Evolutionary conservation across 306 rosid species (phyloP).

Genomic region (Cotoneaster glaucophyllus): DNA sequence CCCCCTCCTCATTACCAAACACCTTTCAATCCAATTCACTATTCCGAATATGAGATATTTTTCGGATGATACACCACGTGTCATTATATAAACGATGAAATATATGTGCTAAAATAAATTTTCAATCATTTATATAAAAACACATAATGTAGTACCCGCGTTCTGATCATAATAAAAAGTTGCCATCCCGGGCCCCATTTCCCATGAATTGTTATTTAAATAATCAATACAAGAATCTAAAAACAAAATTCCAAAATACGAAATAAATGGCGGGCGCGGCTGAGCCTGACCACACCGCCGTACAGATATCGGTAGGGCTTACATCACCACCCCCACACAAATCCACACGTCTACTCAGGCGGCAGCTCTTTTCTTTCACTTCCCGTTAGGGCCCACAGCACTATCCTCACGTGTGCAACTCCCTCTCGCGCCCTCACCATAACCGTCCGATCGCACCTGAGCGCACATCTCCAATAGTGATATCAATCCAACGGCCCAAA

Average conservation of each 20-base stretch:
- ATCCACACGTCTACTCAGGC: constrained; percentile 64
- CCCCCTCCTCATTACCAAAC: constrained; percentile 11
- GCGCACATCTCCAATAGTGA: neutral
- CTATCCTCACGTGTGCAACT: constrained; percentile 1
- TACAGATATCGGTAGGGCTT: constrained; percentile 49
- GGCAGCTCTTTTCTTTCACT: constrained; percentile 51
- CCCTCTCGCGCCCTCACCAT: neutral
- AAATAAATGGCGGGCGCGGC: constrained; percentile 40
- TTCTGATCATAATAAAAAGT: accelerated
- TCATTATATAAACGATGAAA: accelerated
- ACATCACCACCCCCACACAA: constrained; percentile 33
- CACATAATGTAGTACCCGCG: accelerated
- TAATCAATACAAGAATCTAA: neutral
- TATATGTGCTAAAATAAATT: too few species aligned
- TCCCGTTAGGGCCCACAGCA: constrained; percentile 13
- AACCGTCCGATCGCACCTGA: constrained; percentile 17
- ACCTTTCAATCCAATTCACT: too few species aligned
- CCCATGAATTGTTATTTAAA: neutral
- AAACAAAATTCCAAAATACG: neutral
- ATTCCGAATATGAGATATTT: too few species aligned
- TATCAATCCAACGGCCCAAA: constrained; percentile 28
- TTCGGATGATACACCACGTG: accelerated
- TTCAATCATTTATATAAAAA: accelerated
- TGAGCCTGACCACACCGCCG: constrained; percentile 22
- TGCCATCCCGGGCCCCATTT: too few species aligned